A percentile compares a stretch with the other conserved stretches of the same genome.
Conservation (phyloP, 2,329 filamentous ascomycete genomes). For the Scytalidium sp. region DNA sequence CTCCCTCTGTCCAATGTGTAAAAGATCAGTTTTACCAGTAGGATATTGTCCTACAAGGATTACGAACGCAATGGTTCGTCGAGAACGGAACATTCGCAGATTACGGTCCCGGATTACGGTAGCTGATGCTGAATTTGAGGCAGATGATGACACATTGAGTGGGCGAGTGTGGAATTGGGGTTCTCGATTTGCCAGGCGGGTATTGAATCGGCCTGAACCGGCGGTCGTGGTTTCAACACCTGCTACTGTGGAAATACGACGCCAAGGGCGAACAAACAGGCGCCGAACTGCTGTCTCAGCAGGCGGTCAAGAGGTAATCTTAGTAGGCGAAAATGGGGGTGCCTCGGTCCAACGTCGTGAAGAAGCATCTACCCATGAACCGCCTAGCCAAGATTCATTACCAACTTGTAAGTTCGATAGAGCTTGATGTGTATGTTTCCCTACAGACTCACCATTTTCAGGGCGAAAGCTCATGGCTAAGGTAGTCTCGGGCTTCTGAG, state of each 20-base stretch:
- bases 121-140: constrained; percentile 11
- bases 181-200: constrained; percentile 7
- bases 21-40: constrained; percentile 72
- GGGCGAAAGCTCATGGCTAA: too few relatives aligned
- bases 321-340: constrained; percentile 1
- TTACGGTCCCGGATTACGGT: constrained; percentile 20
- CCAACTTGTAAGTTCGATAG: too few relatives aligned
- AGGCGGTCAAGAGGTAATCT: constrained; percentile 10
- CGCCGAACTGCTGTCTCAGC: constrained; percentile 10
- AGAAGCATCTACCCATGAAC: background rate
- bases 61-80: constrained; percentile 82
- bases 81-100: constrained; percentile 67
- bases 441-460: too few relatives aligned
- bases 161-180: constrained; percentile 8
- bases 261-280: too few relatives aligned
- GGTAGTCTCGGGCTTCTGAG: too few relatives aligned
- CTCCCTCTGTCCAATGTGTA: constrained; percentile 89
- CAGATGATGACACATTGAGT: constrained; percentile 4
- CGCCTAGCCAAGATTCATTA: constrained; percentile 14
- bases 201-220: constrained; percentile 2
- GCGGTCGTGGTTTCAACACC: constrained; percentile 6
- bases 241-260: background rate
- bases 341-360: constrained; percentile 3
- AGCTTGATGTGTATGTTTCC: too few relatives aligned
- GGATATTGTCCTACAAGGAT: constrained; percentile 64